Evolutionary conservation across 139 green algal genomes (phyloP).

Genomic region (Chlamydomonas applanata): DNA sequence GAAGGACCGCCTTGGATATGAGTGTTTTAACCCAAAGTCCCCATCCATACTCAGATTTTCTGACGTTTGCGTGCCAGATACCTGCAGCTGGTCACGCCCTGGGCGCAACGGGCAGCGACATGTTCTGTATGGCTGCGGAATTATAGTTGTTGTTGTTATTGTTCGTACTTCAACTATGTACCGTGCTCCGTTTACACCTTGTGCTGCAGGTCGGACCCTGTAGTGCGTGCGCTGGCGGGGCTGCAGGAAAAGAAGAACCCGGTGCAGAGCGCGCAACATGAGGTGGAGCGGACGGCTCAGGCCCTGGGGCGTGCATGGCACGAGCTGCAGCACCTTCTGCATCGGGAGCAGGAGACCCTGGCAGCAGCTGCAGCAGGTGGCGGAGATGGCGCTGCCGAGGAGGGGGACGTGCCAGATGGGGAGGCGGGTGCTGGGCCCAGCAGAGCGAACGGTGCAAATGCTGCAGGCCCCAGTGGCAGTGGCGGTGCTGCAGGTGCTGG

Average conservation of each 20-base stretch:
- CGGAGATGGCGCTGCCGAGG: background rate
- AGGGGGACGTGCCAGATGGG: background rate
- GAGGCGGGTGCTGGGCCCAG: background rate
- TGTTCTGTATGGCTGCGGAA: too few species aligned
- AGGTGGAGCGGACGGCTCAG: background rate
- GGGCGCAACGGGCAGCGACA: too few species aligned
- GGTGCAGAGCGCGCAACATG: background rate
- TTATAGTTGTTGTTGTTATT: too few species aligned
- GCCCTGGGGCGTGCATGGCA: conserved; percentile 2
- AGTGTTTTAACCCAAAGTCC: too few species aligned
- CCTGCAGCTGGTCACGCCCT: too few species aligned
- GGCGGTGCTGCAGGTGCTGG: background rate
- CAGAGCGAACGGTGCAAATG: background rate
- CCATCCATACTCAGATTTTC: too few species aligned
- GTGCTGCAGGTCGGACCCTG: conserved; percentile 13
- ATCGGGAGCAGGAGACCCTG: conserved; percentile 13
- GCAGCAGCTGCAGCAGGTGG: background rate
- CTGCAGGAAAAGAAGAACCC: background rate
- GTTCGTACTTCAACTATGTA: too few species aligned
- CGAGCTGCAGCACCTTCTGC: conserved; percentile 20
- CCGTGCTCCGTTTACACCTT: background rate
- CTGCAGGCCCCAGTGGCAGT: background rate
- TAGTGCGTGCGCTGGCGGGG: background rate
- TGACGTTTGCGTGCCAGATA: too few species aligned
- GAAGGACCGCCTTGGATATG: too few species aligned